These are phyloP conservation scores for Parietichytrium sp. DNA, from an alignment of 108 stramenopile genomes.

Conservation along the genomic window DNA sequence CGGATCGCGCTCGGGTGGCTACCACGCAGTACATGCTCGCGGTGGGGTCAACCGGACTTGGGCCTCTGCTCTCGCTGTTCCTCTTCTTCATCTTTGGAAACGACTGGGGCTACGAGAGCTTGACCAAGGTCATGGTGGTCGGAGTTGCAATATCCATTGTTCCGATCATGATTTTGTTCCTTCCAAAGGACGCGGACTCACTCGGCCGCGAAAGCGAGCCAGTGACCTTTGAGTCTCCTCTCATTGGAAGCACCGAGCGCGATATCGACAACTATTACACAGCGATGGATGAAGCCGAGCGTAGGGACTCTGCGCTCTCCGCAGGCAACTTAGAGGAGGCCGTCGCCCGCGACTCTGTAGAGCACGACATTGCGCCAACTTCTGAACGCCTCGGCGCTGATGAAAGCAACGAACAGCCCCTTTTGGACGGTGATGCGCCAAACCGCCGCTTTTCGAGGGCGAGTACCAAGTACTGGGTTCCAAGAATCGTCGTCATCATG, in stretches of 20 bases:
- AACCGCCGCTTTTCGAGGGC: too few relatives aligned
- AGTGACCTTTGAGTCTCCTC: too few relatives aligned
- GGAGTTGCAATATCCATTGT: conserved; percentile 64
- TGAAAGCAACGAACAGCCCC: too few relatives aligned
- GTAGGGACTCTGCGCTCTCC: too few relatives aligned
- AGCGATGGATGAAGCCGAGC: too few relatives aligned
- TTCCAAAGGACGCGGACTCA: conserved; percentile 68
- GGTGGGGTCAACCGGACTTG: conserved; percentile 9
- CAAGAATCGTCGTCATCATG: background rate
- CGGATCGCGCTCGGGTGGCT: background rate
- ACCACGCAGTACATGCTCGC: background rate
- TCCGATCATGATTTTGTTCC: conserved; percentile 58
- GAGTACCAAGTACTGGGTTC: conserved; percentile 22
- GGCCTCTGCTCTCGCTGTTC: conserved; percentile 64
- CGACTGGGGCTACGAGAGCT: conserved; percentile 59
- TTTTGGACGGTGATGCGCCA: too few relatives aligned
- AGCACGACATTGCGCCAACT: too few relatives aligned
- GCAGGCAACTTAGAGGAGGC: too few relatives aligned
- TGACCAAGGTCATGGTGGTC: conserved; percentile 60
- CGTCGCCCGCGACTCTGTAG: too few relatives aligned
- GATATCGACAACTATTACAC: too few relatives aligned
- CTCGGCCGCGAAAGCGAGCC: conserved; percentile 50
- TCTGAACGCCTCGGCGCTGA: too few relatives aligned
- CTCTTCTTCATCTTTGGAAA: conserved; percentile 62
- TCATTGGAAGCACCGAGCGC: too few relatives aligned